Evolutionary conservation across 169 alveolate species (phyloP).

Genomic region (Plasmodium adleri): DNA sequence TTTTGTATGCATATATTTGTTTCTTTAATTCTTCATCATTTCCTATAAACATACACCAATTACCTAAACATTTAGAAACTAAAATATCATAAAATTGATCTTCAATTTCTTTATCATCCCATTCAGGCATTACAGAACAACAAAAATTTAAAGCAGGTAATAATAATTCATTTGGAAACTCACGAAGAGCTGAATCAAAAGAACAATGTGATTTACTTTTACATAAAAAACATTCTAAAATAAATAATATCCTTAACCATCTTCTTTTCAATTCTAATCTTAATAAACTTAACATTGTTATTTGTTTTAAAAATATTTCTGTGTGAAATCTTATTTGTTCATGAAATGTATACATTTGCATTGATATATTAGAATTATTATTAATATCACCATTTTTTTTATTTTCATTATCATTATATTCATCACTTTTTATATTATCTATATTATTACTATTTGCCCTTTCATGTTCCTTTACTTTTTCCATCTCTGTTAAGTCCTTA

Average conservation of each 20-base stretch:
- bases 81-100: conserved; percentile 83
- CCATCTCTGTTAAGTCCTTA: conserved; percentile 67
- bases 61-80: conserved; percentile 81
- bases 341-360: conserved; percentile 8
- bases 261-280: conserved; percentile 78
- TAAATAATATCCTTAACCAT: conserved; percentile 83
- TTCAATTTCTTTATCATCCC: conserved; percentile 80
- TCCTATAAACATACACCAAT: conserved; percentile 82
- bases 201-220: conserved; percentile 78
- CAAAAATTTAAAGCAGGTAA: conserved; percentile 82
- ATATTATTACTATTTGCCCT: not conserved
- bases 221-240: conserved; percentile 80
- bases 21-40: conserved; percentile 76
- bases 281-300: conserved; percentile 48
- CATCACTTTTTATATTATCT: not conserved
- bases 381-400: not conserved
- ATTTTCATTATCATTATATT: not conserved
- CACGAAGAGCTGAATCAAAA: conserved; percentile 80
- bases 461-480: conserved; percentile 10
- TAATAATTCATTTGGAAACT: conserved; percentile 80
- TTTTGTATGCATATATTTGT: conserved; percentile 82
- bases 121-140: conserved; percentile 78
- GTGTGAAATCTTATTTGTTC: conserved; percentile 58
- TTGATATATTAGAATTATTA: not conserved
- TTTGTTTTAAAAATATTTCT: conserved; percentile 49